Conservation (phyloP, 139 green algal genomes). For the Chlorella vulgaris region DNA sequence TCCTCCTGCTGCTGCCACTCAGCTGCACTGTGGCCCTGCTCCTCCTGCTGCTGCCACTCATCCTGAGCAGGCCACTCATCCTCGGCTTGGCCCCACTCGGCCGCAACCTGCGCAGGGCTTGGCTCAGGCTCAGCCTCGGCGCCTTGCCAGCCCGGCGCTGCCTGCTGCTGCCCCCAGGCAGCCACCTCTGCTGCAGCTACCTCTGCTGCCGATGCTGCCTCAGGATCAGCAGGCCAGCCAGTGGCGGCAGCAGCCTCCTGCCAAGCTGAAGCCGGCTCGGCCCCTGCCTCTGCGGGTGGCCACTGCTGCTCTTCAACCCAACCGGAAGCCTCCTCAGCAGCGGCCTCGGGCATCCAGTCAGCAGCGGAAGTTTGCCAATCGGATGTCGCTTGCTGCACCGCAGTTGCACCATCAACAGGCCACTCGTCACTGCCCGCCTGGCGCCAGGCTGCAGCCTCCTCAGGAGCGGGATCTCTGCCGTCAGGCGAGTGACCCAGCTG, state of each 20-base stretch:
- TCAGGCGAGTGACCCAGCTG: too few species aligned
- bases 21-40: neutral
- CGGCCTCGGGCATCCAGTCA: neutral
- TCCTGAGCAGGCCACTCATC: neutral
- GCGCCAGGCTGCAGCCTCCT: neutral
- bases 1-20: neutral
- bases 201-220: neutral
- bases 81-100: neutral
- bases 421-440: neutral
- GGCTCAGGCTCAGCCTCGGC: neutral
- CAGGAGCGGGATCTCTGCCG: too few species aligned
- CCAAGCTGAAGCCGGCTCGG: neutral
- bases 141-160: neutral
- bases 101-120: neutral
- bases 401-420: neutral
- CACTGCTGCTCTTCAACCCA: constrained; percentile 1
- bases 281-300: neutral
- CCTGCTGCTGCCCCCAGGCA: neutral
- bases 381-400: neutral
- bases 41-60: neutral
- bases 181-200: neutral
- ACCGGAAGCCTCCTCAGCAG: neutral
- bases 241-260: neutral
- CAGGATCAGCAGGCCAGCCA: neutral
- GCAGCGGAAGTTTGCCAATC: too few species aligned